These are phyloP conservation scores for Aspergillus avenaceus DNA, from an alignment of 495 filamentous ascomycete genomes.

Conservation along the genomic window DNA sequence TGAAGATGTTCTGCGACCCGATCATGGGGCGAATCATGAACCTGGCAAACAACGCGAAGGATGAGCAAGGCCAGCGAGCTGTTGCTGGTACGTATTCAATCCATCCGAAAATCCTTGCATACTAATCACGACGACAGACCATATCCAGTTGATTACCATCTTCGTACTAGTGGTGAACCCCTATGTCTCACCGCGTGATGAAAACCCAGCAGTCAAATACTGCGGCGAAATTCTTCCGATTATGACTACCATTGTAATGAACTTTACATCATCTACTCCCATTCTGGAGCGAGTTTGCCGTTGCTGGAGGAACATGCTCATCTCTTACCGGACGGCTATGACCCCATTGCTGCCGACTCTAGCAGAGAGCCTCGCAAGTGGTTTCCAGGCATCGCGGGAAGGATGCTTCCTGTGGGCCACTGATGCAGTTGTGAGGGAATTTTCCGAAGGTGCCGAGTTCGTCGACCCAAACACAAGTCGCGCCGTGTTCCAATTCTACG, in stretches of 20 bases:
- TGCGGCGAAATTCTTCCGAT: conserved; percentile 90
- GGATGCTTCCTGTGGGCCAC: conserved; percentile 98
- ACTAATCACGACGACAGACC: conserved; percentile 53
- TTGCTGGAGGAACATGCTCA: conserved; percentile 93
- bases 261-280: conserved; percentile 76
- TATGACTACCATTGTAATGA: conserved; percentile 75
- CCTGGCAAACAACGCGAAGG: conserved; percentile 78
- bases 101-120: background rate
- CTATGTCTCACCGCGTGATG: conserved; percentile 63
- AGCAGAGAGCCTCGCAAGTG: conserved; percentile 78
- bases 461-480: conserved; percentile 81
- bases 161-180: conserved; percentile 80
- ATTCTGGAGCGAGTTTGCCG: conserved; percentile 92
- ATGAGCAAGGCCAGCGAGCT: conserved; percentile 73
- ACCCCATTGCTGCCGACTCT: conserved; percentile 77
- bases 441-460: conserved; percentile 79
- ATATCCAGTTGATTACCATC: conserved; percentile 84
- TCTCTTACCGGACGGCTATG: conserved; percentile 89
- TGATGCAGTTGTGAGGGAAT: conserved; percentile 90
- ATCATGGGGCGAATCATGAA: conserved; percentile 80
- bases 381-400: conserved; percentile 81
- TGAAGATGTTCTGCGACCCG: conserved; percentile 93
- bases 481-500: conserved; percentile 89
- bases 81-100: conserved; percentile 64
- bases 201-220: conserved; percentile 92